Percentiles rank a stretch among this genome's conserved stretches.
phyloP scores from a whole-genome alignment of 306 rosid species.

The Quercus bicolor region DNA sequence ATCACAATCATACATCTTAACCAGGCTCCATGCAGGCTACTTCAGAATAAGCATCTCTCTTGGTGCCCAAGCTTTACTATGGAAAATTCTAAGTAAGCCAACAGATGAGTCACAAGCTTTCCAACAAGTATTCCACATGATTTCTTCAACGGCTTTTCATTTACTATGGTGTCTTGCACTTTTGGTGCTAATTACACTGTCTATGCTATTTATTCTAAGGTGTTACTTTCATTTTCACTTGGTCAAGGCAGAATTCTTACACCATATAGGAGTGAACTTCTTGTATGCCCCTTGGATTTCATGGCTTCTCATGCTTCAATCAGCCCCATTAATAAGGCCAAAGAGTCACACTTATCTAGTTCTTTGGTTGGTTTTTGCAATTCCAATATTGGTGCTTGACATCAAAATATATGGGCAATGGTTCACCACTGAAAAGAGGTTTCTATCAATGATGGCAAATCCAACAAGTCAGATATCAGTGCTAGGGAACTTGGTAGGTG shows the following conservation, averaged over 20 bases:
- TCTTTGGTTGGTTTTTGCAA: constrained; percentile 35
- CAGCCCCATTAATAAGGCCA: constrained; percentile 32
- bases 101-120: constrained; percentile 24
- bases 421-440: constrained; percentile 46
- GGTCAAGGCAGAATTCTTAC: constrained; percentile 44
- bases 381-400: constrained; percentile 39
- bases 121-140: constrained; percentile 20
- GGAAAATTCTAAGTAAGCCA: constrained; percentile 44
- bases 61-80: constrained; percentile 48
- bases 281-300: constrained; percentile 55
- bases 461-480: constrained; percentile 51
- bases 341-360: constrained; percentile 11
- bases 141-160: constrained; percentile 30
- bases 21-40: constrained; percentile 41
- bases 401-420: constrained; percentile 44
- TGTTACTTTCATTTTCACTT: constrained; percentile 34
- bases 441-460: constrained; percentile 43
- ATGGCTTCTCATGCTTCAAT: constrained; percentile 51
- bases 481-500: constrained; percentile 43
- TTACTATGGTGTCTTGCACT: constrained; percentile 43
- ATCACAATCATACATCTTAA: constrained; percentile 18
- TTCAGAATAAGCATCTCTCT: constrained; percentile 45
- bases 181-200: constrained; percentile 17
- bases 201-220: constrained; percentile 39
- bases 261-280: constrained; percentile 42